Conservation (phyloP, 140 eudicot species). For the Stevia rebaudiana region DNA sequence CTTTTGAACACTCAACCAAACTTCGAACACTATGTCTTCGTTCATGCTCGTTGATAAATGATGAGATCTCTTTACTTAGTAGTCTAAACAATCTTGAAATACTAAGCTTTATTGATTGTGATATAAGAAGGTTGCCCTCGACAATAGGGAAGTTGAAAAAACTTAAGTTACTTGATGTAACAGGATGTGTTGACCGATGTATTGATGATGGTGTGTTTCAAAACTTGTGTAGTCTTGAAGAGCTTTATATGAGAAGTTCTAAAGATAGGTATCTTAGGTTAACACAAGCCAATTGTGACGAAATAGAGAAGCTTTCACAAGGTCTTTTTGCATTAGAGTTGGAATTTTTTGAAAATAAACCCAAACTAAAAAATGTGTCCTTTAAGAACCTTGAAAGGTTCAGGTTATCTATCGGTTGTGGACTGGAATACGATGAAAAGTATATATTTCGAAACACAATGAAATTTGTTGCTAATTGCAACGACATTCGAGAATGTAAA, state of each 20-base stretch:
- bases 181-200: not conserved
- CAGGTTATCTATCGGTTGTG: not conserved
- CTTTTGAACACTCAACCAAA: not conserved
- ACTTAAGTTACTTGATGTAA: not conserved
- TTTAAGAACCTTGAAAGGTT: conserved; percentile 15
- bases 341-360: not conserved
- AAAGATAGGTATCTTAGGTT: not conserved
- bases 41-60: not conserved
- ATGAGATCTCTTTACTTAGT: not conserved
- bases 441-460: not conserved
- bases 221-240: not conserved
- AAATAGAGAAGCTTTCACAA: not conserved
- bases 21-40: not conserved
- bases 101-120: not conserved
- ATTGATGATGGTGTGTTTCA: not conserved
- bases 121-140: not conserved
- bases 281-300: not conserved
- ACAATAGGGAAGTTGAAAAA: not conserved
- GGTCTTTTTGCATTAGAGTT: not conserved
- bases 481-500: not conserved
- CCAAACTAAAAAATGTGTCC: not conserved
- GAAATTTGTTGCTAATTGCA: no score
- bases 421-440: no score
- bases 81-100: not conserved
- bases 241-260: not conserved